phyloP scores from a whole-genome alignment of 225 moss, liverwort and hornwort genomes.

The Polytrichum commune region DNA sequence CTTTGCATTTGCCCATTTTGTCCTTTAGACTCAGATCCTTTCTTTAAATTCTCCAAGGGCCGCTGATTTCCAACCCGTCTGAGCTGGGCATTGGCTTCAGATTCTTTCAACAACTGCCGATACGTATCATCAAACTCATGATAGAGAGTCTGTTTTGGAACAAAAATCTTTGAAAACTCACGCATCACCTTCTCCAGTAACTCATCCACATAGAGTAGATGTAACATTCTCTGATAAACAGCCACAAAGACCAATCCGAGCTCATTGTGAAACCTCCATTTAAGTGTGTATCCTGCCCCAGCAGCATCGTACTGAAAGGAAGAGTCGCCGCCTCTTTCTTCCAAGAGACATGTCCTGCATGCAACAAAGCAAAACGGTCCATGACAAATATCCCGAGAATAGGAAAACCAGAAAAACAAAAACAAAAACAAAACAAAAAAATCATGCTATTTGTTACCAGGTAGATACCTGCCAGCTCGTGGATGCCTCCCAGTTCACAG shows the following conservation, averaged over 20 bases:
- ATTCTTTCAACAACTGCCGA: conserved; percentile 76
- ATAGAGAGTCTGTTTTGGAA: conserved; percentile 51
- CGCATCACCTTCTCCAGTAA: conserved; percentile 87
- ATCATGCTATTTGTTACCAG: no score
- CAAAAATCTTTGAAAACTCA: conserved; percentile 64
- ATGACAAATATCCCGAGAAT: background rate
- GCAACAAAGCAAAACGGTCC: background rate
- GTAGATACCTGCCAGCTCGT: no score
- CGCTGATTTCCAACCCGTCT: conserved; percentile 61
- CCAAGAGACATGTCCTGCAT: conserved; percentile 75
- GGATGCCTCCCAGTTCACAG: no score
- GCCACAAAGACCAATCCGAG: conserved; percentile 97
- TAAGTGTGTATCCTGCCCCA: conserved; percentile 94
- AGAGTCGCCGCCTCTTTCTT: conserved; percentile 90
- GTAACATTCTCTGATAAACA: conserved; percentile 90
- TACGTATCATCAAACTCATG: conserved; percentile 87
- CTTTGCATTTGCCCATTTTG: conserved; percentile 50
- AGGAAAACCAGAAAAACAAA: background rate
- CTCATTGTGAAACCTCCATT: conserved; percentile 99
- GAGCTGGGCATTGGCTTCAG: conserved; percentile 73
- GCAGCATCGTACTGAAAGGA: conserved; percentile 91
- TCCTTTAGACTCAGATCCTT: conserved; percentile 50
- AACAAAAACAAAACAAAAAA: no score
- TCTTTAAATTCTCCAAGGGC: conserved; percentile 43
- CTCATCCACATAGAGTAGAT: conserved; percentile 95